A percentile compares a stretch with the other conserved stretches of the same genome.
Evolutionary conservation across 768 basidiomycete genomes (phyloP).

Genomic region (Mrakia blollopis): DNA sequence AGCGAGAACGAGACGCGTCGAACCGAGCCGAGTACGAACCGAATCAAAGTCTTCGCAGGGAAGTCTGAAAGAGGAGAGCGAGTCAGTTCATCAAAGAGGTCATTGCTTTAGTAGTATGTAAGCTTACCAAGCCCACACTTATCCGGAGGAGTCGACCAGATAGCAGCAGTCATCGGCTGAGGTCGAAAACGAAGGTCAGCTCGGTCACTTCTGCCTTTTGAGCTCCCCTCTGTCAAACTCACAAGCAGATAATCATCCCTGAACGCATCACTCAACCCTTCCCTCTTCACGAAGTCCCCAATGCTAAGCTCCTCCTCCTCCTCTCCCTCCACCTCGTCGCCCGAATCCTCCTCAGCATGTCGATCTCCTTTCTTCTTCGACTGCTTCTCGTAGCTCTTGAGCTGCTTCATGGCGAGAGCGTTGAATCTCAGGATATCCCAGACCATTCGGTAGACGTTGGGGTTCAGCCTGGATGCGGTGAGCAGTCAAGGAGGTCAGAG

Average conservation of each 20-base stretch:
- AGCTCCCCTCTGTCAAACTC: constrained; percentile 36
- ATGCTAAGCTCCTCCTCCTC: constrained; percentile 47
- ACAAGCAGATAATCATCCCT: constrained; percentile 71
- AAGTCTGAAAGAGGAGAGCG: constrained; percentile 49
- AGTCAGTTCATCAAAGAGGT: no score
- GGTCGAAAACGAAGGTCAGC: neutral
- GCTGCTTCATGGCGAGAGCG: constrained; percentile 55
- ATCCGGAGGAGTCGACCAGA: constrained; percentile 73
- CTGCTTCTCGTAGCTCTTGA: constrained; percentile 38
- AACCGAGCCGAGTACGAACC: constrained; percentile 47
- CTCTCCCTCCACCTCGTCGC: constrained; percentile 35
- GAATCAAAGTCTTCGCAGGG: constrained; percentile 64
- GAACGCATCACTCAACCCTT: constrained; percentile 65
- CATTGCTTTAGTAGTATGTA: neutral
- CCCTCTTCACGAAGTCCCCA: constrained; percentile 56
- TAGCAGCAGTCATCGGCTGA: constrained; percentile 73
- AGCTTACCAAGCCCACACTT: constrained; percentile 51
- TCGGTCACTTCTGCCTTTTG: neutral
- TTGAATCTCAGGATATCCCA: constrained; percentile 71
- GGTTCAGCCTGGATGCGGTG: constrained; percentile 48
- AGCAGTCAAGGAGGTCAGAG: neutral
- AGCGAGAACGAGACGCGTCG: neutral
- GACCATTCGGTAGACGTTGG: constrained; percentile 65
- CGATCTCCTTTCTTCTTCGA: neutral
- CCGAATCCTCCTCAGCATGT: constrained; percentile 31